phyloP scores from a whole-genome alignment of 768 basidiomycete species.

The Podaxis pistillaris region DNA sequence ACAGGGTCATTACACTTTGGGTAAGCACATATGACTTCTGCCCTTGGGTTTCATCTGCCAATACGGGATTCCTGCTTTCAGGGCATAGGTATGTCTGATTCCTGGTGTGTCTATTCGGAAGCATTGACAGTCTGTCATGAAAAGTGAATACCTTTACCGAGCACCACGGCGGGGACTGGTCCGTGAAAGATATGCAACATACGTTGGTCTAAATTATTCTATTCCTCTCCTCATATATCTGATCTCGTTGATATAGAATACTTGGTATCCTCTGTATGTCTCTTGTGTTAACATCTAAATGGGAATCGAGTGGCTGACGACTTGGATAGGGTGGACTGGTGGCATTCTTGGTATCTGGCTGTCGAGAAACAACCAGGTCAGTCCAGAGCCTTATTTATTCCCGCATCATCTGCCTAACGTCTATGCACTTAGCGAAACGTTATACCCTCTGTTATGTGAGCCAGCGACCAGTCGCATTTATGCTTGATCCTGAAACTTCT shows the following conservation, averaged over 20 bases:
- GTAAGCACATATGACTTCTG: conserved; percentile 26
- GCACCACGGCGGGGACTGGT: conserved; percentile 80
- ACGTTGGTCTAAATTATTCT: conserved; percentile 50
- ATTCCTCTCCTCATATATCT: not conserved
- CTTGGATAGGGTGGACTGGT: conserved; percentile 79
- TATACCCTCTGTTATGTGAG: conserved; percentile 80
- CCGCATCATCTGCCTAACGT: not conserved
- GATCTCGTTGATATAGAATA: conserved; percentile 40
- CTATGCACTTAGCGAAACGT: conserved; percentile 57
- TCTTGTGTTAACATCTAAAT: not conserved
- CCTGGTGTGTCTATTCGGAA: not conserved
- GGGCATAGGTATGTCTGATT: conserved; percentile 56
- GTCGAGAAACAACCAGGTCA: conserved; percentile 71
- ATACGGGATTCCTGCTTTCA: conserved; percentile 18
- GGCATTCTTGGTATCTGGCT: conserved; percentile 87
- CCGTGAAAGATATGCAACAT: conserved; percentile 93
- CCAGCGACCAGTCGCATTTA: not conserved
- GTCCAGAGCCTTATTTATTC: conserved; percentile 15
- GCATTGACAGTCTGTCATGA: conserved; percentile 13
- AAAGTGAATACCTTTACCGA: conserved; percentile 91
- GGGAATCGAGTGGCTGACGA: conserved; percentile 6
- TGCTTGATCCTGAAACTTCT: not conserved
- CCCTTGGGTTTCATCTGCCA: not conserved
- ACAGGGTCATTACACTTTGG: conserved; percentile 51
- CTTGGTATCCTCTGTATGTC: conserved; percentile 69